phyloP scores from a whole-genome alignment of 257 asterid species.

The Nicotiana tabacum region DNA sequence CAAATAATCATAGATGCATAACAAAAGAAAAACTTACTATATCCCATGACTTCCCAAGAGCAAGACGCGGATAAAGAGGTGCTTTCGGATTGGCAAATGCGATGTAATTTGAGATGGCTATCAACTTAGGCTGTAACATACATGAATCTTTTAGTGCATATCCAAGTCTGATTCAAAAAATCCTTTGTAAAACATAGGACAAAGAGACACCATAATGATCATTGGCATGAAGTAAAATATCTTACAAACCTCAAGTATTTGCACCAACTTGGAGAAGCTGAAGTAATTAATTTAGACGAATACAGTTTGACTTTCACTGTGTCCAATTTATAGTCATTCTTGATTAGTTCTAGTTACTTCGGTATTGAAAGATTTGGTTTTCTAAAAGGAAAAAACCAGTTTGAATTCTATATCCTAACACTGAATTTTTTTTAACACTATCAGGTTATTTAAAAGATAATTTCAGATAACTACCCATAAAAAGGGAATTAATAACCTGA shows the following conservation, averaged over 20 bases:
- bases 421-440: too few species aligned
- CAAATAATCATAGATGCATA: background rate
- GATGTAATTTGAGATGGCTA: constrained; percentile 64
- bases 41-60: constrained; percentile 89
- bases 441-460: too few species aligned
- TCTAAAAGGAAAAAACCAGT: background rate
- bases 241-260: background rate
- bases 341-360: background rate
- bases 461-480: too few species aligned
- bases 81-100: constrained; percentile 80
- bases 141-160: background rate
- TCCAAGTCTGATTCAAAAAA: background rate
- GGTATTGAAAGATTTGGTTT: background rate
- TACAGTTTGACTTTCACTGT: background rate
- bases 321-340: background rate
- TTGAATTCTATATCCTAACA: background rate
- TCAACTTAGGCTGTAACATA: constrained; percentile 69
- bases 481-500: background rate
- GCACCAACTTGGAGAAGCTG: background rate
- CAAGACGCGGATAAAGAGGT: constrained; percentile 90
- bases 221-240: background rate
- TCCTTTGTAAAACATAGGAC: background rate
- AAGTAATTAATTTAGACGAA: background rate
- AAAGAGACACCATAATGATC: background rate
- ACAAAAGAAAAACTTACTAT: constrained; percentile 47